Conservation (phyloP, 2,329 filamentous ascomycete genomes). For the Stenocarpella maydis region DNA sequence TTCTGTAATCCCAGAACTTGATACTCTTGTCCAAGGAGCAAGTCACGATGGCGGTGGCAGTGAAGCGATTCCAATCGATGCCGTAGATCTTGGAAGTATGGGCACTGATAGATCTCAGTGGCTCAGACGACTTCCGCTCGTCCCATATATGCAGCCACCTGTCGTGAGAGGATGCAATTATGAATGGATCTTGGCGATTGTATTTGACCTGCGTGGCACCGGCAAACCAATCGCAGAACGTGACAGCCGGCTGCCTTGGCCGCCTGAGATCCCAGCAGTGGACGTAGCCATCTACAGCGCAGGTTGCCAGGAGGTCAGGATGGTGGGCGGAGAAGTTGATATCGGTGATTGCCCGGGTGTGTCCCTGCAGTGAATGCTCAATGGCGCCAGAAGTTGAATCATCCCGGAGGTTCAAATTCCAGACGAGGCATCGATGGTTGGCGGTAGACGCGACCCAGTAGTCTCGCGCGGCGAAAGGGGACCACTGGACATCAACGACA, state of each 20-base stretch:
- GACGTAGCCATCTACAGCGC: constrained; percentile 91
- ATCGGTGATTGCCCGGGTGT: constrained; percentile 87
- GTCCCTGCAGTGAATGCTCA: constrained; percentile 86
- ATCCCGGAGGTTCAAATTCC: constrained; percentile 85
- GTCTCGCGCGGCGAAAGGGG: constrained; percentile 86
- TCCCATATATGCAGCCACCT: constrained; percentile 91
- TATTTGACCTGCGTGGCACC: constrained; percentile 96
- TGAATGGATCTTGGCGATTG: constrained; percentile 85
- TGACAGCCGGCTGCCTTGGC: constrained; percentile 76
- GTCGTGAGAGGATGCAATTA: constrained; percentile 91
- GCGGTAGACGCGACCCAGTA: constrained; percentile 95
- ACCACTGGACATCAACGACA: constrained; percentile 97
- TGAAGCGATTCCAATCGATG: constrained; percentile 89
- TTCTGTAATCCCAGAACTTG: constrained; percentile 87
- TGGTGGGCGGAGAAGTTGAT: constrained; percentile 96
- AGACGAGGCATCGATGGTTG: constrained; percentile 92
- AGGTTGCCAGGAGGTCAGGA: constrained; percentile 87
- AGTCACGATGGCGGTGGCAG: constrained; percentile 77
- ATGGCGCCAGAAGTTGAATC: constrained; percentile 76
- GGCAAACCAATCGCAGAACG: constrained; percentile 92
- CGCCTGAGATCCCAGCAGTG: constrained; percentile 89
- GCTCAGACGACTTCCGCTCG: constrained; percentile 78
- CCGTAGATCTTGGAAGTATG: constrained; percentile 96
- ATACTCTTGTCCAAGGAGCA: constrained; percentile 93
- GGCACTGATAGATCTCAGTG: constrained; percentile 84